Evolutionary conservation across 192 early-diverging fungal genomes (phyloP).

Genomic region (Backusella morwellensis): DNA sequence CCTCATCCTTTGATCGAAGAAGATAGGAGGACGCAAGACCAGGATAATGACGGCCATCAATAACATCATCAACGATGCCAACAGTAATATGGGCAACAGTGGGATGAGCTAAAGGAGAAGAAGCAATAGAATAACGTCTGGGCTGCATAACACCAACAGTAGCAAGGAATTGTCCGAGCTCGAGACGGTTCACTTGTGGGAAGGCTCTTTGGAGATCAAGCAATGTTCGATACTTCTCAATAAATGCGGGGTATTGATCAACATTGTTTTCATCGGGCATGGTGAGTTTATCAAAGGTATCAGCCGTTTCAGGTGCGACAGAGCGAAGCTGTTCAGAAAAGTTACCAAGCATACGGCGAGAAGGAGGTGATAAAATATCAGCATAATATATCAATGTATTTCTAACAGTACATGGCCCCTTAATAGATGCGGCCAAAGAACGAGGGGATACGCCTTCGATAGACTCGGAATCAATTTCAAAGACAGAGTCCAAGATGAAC

Average conservation of each 20-base stretch:
- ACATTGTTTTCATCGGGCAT: slow-evolving; percentile 30
- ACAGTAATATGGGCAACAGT: slow-evolving; percentile 23
- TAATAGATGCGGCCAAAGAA: slow-evolving; percentile 41
- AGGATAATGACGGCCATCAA: slow-evolving; percentile 24
- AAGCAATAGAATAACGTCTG: slow-evolving; percentile 85
- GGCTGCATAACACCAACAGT: slow-evolving; percentile 57
- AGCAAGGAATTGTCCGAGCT: slow-evolving; percentile 42
- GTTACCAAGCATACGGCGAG: slow-evolving; percentile 35
- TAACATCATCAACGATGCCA: slow-evolving; percentile 33
- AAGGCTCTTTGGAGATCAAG: slow-evolving; percentile 44
- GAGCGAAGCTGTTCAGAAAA: slow-evolving; percentile 40
- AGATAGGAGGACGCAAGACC: slow-evolving; percentile 37
- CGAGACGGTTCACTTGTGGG: slow-evolving; percentile 36
- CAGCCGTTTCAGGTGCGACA: slow-evolving; percentile 31
- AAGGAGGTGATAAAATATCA: slow-evolving; percentile 44
- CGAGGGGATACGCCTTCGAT: slow-evolving; percentile 35
- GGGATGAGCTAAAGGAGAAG: slow-evolving; percentile 52
- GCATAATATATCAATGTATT: slow-evolving; percentile 46
- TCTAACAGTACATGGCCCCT: slow-evolving; percentile 44
- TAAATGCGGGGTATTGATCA: slow-evolving; percentile 39
- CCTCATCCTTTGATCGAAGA: not conserved
- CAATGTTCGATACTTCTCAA: slow-evolving; percentile 41
- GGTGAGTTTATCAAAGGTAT: slow-evolving; percentile 26
- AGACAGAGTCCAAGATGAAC: slow-evolving; percentile 49
- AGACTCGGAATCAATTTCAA: slow-evolving; percentile 37